Conservation (phyloP, 2,329 filamentous ascomycete species). For the Ophiostoma tasmaniense region DNA sequence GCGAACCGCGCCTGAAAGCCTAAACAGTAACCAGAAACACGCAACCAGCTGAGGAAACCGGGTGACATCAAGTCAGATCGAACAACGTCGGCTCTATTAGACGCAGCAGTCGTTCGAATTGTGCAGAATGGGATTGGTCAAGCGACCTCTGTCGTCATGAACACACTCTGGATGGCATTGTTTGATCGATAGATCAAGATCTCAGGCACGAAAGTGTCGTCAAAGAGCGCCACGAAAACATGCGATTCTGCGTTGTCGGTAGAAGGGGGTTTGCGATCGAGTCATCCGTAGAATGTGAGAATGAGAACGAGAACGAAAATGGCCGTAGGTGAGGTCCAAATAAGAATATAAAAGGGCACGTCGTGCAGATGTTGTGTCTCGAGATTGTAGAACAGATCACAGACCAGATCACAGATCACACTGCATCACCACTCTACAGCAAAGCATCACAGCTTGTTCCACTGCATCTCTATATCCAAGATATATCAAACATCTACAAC, state of each 20-base stretch:
- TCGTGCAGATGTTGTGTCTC: conserved; percentile 1
- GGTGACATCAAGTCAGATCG: conserved; percentile 13
- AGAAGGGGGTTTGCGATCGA: background rate
- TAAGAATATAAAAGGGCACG: conserved; percentile 1
- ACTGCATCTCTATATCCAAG: background rate
- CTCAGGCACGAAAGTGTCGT: background rate
- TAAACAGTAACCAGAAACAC: conserved; percentile 4
- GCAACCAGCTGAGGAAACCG: conserved; percentile 13
- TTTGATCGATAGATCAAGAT: background rate
- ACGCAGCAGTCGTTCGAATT: background rate
- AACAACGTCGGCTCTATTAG: conserved; percentile 6
- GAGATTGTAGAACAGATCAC: conserved; percentile 1
- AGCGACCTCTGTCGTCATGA: background rate
- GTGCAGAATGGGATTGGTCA: background rate
- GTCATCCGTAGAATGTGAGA: background rate
- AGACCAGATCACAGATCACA: background rate
- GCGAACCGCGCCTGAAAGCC: too few relatives aligned
- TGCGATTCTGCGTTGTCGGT: background rate
- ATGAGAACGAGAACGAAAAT: background rate
- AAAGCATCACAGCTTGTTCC: background rate
- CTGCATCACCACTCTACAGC: background rate
- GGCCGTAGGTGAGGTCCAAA: background rate
- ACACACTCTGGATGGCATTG: background rate
- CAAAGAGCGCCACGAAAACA: background rate
- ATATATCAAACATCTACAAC: background rate